Evolutionary conservation across 192 early-diverging fungal species (phyloP).

Genomic region (Pilaira anomala): DNA sequence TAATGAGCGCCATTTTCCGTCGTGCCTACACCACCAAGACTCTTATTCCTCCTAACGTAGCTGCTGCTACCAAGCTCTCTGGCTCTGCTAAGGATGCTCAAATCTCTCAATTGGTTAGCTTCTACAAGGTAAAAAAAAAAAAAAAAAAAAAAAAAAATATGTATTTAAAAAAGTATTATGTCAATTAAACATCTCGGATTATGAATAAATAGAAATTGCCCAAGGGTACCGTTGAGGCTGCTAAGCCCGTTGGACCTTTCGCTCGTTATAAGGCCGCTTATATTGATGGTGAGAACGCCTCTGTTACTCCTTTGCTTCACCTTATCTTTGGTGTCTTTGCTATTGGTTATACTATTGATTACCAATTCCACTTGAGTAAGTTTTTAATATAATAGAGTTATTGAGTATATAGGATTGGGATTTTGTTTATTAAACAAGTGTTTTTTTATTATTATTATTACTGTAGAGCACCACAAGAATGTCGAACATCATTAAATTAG

Average conservation of each 20-base stretch:
- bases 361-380: constrained; percentile 75
- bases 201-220: constrained; percentile 56
- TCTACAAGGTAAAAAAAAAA: constrained; percentile 53
- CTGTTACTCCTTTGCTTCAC: constrained; percentile 62
- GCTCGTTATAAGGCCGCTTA: constrained; percentile 67
- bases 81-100: constrained; percentile 53
- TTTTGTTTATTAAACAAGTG: background rate
- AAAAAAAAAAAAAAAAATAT: background rate
- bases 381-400: background rate
- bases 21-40: constrained; percentile 47
- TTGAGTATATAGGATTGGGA: background rate
- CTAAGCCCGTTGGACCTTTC: constrained; percentile 53
- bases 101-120: constrained; percentile 61
- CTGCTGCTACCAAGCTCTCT: constrained; percentile 59
- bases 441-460: constrained; percentile 17
- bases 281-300: constrained; percentile 70
- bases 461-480: constrained; percentile 83
- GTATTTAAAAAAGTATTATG: background rate
- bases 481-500: constrained; percentile 70
- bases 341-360: constrained; percentile 69
- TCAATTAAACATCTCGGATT: background rate
- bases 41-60: constrained; percentile 73
- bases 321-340: constrained; percentile 57
- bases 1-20: constrained; percentile 39
- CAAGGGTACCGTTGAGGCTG: constrained; percentile 57